Conservation (phyloP, 257 asterid genomes). For the Salvia splendens region DNA sequence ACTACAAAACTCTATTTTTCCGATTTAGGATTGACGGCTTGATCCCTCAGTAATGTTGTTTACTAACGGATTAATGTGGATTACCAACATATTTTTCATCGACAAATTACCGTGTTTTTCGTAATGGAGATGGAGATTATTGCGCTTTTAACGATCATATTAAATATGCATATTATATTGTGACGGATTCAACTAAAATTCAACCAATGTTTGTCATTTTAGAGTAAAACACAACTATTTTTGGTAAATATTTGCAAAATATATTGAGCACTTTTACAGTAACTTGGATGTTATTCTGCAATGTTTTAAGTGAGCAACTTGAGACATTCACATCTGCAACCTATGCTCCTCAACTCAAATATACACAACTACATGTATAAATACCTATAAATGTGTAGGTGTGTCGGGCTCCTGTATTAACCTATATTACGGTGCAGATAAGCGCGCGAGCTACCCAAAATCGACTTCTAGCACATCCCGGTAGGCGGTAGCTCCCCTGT, state of each 20-base stretch:
- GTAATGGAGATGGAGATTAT: too few species aligned
- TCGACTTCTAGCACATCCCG: background rate
- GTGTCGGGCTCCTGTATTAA: background rate
- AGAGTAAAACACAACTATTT: background rate
- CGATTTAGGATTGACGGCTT: too few species aligned
- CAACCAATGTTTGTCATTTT: background rate
- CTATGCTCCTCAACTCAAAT: background rate
- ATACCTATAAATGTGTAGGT: background rate
- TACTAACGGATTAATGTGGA: too few species aligned
- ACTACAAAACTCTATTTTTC: too few species aligned
- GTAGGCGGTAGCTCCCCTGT: slow-evolving; percentile 23
- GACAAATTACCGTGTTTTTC: too few species aligned
- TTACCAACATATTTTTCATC: too few species aligned
- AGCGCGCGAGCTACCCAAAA: background rate
- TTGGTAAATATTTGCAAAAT: background rate
- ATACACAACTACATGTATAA: background rate
- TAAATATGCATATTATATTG: too few species aligned
- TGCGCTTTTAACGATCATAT: too few species aligned
- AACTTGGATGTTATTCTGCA: background rate
- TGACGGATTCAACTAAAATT: too few species aligned
- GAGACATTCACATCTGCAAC: background rate
- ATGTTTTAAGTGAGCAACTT: background rate
- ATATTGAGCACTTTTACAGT: background rate
- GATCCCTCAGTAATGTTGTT: too few species aligned
- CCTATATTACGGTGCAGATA: background rate